Evolutionary conservation across 345 rosid genomes (phyloP).

Genomic region (Brassica carinata): DNA sequence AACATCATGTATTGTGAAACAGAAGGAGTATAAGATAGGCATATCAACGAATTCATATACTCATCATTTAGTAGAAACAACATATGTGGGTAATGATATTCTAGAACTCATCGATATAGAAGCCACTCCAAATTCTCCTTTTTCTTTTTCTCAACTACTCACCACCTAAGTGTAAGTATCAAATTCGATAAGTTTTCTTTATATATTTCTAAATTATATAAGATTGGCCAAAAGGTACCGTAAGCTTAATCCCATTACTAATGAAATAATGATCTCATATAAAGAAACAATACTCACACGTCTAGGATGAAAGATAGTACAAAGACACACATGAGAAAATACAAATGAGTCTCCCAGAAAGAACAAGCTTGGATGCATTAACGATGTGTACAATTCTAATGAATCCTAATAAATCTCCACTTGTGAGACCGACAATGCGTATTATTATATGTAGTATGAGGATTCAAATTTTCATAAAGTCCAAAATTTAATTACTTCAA

Average conservation of each 20-base stretch:
- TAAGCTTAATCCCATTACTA: constrained; percentile 5
- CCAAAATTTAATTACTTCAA: constrained; percentile 26
- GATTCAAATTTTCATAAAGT: constrained; percentile 28
- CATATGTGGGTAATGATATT: not conserved
- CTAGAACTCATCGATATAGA: not conserved
- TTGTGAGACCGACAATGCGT: constrained; percentile 38
- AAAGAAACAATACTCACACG: constrained; percentile 21
- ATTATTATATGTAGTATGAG: constrained; percentile 42
- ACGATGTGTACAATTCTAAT: constrained; percentile 36
- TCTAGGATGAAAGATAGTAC: constrained; percentile 32
- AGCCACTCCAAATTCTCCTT: not conserved
- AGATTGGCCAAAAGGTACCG: not conserved
- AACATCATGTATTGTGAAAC: too few species aligned
- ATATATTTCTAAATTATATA: not conserved
- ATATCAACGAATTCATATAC: too few species aligned
- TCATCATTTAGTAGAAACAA: not conserved
- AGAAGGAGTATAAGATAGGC: too few species aligned
- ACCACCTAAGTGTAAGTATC: not conserved
- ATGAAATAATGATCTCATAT: constrained; percentile 6
- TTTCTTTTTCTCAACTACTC: constrained; percentile 5
- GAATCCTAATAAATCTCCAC: constrained; percentile 33
- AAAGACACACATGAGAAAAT: constrained; percentile 39
- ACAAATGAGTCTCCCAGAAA: constrained; percentile 5
- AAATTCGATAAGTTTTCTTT: not conserved
- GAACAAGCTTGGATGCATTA: constrained; percentile 38